Evolutionary conservation across 2,329 filamentous ascomycete species (phyloP), one percentile per base, ranked within the genome.

Genomic region (Beauveria asiatica): DNA sequence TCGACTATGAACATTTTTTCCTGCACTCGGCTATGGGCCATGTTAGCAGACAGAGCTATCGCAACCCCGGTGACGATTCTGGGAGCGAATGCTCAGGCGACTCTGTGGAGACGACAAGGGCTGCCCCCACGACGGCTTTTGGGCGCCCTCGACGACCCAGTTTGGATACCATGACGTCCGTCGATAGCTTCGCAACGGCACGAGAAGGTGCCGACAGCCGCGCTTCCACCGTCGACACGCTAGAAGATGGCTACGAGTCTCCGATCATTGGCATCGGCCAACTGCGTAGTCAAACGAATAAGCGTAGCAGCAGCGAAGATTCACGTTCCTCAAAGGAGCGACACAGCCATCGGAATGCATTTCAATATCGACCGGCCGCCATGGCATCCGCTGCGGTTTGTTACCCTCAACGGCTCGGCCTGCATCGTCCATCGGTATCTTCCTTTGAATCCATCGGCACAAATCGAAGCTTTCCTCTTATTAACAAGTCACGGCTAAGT

Each of bases 1-100:
- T 97, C 68, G 93, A 97, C 71, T 97, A 97, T 64, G 90, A 96
- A 72, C 87, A 96, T 70, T 97, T 97, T 75, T 96, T 96, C 72
- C 80, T 97, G 16, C 92, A 97, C 72, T 96, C 90, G 65, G 91
- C 92, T 11, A 87, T 97, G 82, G 92, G 91, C 6, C 91, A 82
- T 2, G 86, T 91, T 68, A 85, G 82, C 65, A 73, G 77, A 48
- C 41, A 67, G 66, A 62, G 65, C 66, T 49, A 60, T 62, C 48
- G 62, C 21, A 55, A 13, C 60, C 68, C 44, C 64, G 67, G 60
- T 64, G 72, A 68, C 6, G 84, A 83, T 65, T 72, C 70, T 46
- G 77, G 75, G 54, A 87, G 85, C 67, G 79, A 76, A 62, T 80
- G 75, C 66, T 87, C 84, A 0, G 81, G 83, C 46, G 81, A 78